Base-by-base conservation (phyloP, 805 yeast genomes). In the Candida germanica region DNA sequence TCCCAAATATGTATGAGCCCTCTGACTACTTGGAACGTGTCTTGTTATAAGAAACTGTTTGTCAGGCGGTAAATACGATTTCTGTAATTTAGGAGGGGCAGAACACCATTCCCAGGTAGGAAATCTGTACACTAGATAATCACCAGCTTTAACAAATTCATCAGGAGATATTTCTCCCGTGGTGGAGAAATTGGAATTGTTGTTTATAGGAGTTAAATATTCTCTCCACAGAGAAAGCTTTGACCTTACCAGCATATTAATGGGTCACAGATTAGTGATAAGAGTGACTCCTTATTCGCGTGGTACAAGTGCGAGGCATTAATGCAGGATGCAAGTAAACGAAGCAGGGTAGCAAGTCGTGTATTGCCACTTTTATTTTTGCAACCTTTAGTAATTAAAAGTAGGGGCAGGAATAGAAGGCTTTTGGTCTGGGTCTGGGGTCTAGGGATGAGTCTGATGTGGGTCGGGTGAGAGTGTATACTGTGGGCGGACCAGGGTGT, bases 111-210 rank as follows among this genome's bases (percentile, higher is more conserved):
- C 79, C 98, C 98, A 93, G 1, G 98, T 93, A 2, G 98, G 98
- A 57, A 93, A 93, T 68, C 83, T 86, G 59, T 79, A 81, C 21
- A 82, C 89, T 39, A 93, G 65, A 59, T 87, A 93, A 58, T 93
- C 97, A 15, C 98, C 98, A 3, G 98, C 97, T 37, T 68, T 69
- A 7, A 88, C 91, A 62, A 93, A 93, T 58, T 93, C 98, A 36
- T 87, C 95, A 1, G 98, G 98, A 1, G 96, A 86, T 34, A 93
- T 81, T 56, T 91, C 93, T 3, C 98, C 98, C 0, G 96, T 85
- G 32, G 72, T 63, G 37, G 79, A 70, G 64, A 88, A 93, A 12
- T 93, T 87, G 17, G 97, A 88, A n/a, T 68, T 75, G 58, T 89
- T 87, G 29, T 82, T 74, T 2, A 91, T 80, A 1, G 98, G 98